A percentile compares a stretch with the other conserved stretches of the same genome.
These are phyloP conservation scores for Globisporangium lucens DNA, from an alignment of 352 stramenopile species.

Conservation along the genomic window DNA sequence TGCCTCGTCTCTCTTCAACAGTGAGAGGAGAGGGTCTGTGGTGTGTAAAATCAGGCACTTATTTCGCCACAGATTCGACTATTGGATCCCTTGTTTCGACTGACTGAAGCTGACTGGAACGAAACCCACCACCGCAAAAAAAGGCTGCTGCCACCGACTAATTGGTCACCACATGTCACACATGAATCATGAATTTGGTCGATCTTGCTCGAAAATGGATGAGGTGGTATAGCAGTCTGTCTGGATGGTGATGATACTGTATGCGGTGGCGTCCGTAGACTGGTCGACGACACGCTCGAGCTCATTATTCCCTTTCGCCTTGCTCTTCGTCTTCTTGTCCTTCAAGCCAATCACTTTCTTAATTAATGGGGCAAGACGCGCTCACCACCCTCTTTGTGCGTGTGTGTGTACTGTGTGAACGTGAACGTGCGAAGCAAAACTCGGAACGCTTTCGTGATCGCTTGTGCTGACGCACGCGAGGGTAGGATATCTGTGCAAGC, in stretches of 20 bases:
- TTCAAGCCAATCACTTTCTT: too few species aligned
- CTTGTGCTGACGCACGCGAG: background rate
- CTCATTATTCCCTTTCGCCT: background rate
- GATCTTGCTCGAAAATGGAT: background rate
- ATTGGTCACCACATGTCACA: conserved; percentile 1
- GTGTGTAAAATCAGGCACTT: background rate
- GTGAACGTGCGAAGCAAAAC: background rate
- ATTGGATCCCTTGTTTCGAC: background rate
- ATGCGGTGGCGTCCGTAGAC: background rate
- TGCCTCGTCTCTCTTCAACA: conserved; percentile 5
- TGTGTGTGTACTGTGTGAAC: too few species aligned
- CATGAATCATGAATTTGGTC: background rate
- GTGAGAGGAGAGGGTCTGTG: background rate
- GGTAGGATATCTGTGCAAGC: background rate
- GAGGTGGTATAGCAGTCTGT: background rate
- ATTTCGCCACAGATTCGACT: background rate
- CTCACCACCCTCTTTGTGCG: too few species aligned
- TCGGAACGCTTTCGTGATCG: background rate
- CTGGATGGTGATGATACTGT: background rate
- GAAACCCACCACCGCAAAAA: conserved; percentile 3
- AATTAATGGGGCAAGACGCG: too few species aligned
- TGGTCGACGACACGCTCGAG: background rate
- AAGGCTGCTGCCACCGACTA: conserved; percentile 2
- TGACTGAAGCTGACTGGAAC: background rate
- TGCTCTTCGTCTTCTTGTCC: background rate